Conservation (phyloP, 1,139 yeast species). For the Trichomonascaceae sp. region DNA sequence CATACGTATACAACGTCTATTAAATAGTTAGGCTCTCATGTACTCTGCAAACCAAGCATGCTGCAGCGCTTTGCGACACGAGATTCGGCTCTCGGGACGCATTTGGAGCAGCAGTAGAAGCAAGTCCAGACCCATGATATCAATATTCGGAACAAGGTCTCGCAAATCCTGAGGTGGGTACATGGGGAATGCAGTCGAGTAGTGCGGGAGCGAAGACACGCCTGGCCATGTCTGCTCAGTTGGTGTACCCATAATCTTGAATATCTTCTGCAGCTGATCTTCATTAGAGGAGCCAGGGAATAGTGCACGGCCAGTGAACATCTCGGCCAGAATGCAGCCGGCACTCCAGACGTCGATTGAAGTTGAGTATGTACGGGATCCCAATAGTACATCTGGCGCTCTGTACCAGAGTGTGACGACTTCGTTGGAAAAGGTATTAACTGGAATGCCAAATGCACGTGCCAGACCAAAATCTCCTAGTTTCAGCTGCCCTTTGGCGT, state of each 20-base stretch:
- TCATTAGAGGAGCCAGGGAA: constrained; percentile 96
- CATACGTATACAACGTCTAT: too few species aligned
- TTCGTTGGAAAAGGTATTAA: constrained; percentile 91
- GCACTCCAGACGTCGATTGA: constrained; percentile 98
- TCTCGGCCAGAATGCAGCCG: constrained; percentile 95
- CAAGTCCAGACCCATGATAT: constrained; percentile 68
- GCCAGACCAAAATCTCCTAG: constrained; percentile 97
- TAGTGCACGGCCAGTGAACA: constrained; percentile 95
- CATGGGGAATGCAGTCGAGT: constrained; percentile 62
- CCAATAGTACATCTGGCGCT: constrained; percentile 93
- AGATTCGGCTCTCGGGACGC: constrained; percentile 83
- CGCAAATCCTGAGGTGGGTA: constrained; percentile 79
- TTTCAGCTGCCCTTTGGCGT: constrained; percentile 78
- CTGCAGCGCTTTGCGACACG: constrained; percentile 84
- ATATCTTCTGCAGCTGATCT: constrained; percentile 80
- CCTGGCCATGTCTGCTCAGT: constrained; percentile 96
- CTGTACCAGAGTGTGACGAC: constrained; percentile 98
- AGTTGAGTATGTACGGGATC: constrained; percentile 89
- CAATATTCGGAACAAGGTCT: constrained; percentile 60
- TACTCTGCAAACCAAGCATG: constrained; percentile 95
- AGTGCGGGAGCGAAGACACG: constrained; percentile 74
- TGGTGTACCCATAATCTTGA: constrained; percentile 93
- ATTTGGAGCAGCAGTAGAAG: constrained; percentile 68
- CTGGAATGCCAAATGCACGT: constrained; percentile 96
- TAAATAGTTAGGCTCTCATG: too few species aligned